Evolutionary conservation across 78 protist genomes (phyloP).

Genomic region (Anaeramoeba flamelloides): DNA sequence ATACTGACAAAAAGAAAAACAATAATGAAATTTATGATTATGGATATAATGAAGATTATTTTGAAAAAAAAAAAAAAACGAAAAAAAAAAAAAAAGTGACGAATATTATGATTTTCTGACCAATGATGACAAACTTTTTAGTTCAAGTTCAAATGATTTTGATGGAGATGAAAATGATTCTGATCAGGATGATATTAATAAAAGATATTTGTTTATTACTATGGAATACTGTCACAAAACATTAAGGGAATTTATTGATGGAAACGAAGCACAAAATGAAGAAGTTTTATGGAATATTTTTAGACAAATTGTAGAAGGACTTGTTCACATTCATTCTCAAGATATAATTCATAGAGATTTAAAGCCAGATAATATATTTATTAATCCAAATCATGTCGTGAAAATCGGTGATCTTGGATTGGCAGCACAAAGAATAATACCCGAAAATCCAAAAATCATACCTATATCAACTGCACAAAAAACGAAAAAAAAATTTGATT

Average conservation of each 20-base stretch:
- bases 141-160: no score
- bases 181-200: not conserved
- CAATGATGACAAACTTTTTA: no score
- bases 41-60: no score
- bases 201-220: not conserved
- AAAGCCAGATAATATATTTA: not conserved
- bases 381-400: not conserved
- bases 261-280: not conserved
- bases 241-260: not conserved
- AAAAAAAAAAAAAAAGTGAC: no score
- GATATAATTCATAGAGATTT: not conserved
- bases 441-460: no score
- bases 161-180: not conserved
- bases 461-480: no score
- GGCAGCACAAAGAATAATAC: no score
- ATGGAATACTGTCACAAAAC: not conserved
- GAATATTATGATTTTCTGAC: no score
- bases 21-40: no score
- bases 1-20: no score
- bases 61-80: no score
- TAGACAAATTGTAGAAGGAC: not conserved
- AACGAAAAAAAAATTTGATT: not conserved
- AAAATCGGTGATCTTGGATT: not conserved
- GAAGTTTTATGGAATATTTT: not conserved
- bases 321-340: not conserved